Conservation (phyloP, 2,329 filamentous ascomycete species). For the Arthrobotrys iridis region DNA sequence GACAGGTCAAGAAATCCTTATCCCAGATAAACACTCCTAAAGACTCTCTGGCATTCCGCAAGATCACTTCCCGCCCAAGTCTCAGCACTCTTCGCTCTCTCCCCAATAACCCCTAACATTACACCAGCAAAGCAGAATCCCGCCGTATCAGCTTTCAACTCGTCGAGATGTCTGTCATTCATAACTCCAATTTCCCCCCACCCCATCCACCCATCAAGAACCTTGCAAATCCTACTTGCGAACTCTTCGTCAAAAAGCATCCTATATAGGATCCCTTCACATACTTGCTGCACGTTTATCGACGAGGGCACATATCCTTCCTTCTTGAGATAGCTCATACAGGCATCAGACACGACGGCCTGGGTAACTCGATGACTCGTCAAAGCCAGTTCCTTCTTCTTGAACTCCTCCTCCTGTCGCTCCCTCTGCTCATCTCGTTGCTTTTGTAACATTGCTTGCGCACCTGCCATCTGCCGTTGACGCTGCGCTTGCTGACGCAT, state of each 20-base stretch:
- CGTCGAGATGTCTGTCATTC: conserved; percentile 57
- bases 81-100: conserved; percentile 39
- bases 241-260: conserved; percentile 67
- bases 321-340: conserved; percentile 63
- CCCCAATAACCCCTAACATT: conserved; percentile 31
- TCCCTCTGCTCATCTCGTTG: conserved; percentile 43
- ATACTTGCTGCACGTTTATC: conserved; percentile 63
- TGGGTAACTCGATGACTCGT: conserved; percentile 62
- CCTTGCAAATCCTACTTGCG: conserved; percentile 62
- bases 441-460: conserved; percentile 42
- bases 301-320: conserved; percentile 66
- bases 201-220: conserved; percentile 67
- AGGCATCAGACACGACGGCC: conserved; percentile 65
- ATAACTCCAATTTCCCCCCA: conserved; percentile 70
- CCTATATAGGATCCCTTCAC: conserved; percentile 65
- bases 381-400: conserved; percentile 42
- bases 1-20: background rate
- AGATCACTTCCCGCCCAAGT: conserved; percentile 52
- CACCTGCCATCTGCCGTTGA: conserved; percentile 60
- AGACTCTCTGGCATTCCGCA: conserved; percentile 46
- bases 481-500: conserved; percentile 63
- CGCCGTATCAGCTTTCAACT: conserved; percentile 30
- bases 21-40: conserved; percentile 42
- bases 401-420: conserved; percentile 46
- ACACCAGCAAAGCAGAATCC: conserved; percentile 47